Percentiles rank a stretch among this genome's conserved stretches.
These are phyloP conservation scores for Gaeumannomyces sp. DNA, from an alignment of 2,329 filamentous ascomycete genomes.

Conservation along the genomic window DNA sequence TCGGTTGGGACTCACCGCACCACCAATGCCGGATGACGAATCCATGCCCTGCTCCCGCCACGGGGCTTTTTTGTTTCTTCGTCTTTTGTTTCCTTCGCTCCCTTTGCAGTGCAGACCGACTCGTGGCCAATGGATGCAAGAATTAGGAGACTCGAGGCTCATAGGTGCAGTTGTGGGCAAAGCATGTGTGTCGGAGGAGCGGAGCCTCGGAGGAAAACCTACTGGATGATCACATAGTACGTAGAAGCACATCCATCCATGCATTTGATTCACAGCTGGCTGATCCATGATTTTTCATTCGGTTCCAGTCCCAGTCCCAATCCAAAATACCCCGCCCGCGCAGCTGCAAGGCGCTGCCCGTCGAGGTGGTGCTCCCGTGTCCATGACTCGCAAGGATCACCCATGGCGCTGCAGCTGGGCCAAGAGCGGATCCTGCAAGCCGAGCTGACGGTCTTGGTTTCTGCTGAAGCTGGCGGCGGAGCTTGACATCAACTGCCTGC, in stretches of 20 bases:
- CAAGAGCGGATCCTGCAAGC: slow-evolving; percentile 4
- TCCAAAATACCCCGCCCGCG: too few species aligned
- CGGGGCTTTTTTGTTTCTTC: not conserved
- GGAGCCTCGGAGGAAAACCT: too few species aligned
- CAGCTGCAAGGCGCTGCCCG: slow-evolving; percentile 5
- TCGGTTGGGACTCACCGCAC: not conserved
- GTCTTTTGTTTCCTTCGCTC: not conserved
- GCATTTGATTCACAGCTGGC: not conserved
- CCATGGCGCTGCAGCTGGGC: slow-evolving; percentile 8
- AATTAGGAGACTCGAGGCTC: not conserved
- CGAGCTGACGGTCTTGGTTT: slow-evolving; percentile 5
- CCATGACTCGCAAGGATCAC: slow-evolving; percentile 2
- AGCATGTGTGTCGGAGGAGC: not conserved
- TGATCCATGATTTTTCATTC: too few species aligned
- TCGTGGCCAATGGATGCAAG: not conserved
- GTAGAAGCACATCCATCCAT: too few species aligned
- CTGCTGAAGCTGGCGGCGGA: not conserved
- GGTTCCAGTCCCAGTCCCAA: too few species aligned
- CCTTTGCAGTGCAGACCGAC: not conserved
- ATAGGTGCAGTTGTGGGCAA: too few species aligned
- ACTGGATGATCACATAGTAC: not conserved
- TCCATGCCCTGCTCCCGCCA: not conserved
- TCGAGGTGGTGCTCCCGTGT: not conserved
- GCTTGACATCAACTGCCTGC: slow-evolving; percentile 3
- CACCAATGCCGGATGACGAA: not conserved